Conservation (phyloP, 192 early-diverging fungal genomes). For the Spizellomyces sp. region DNA sequence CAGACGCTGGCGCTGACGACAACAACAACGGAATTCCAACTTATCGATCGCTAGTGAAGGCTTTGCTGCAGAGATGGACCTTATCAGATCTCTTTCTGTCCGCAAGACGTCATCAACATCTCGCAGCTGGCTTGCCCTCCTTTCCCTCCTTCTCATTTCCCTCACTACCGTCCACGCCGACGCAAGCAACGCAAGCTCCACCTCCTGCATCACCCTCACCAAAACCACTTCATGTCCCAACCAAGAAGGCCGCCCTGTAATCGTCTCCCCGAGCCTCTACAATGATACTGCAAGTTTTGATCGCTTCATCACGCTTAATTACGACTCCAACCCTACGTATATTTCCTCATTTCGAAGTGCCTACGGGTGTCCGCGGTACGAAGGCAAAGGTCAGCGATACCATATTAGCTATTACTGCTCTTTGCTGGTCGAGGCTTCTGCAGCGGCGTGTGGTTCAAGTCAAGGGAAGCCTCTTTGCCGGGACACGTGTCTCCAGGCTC, state of each 20-base stretch:
- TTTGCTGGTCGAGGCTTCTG: conserved; percentile 18
- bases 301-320: conserved; percentile 26
- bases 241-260: conserved; percentile 16
- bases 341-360: conserved; percentile 19
- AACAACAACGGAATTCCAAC: too few relatives aligned
- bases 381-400: conserved; percentile 33
- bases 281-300: conserved; percentile 32
- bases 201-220: conserved; percentile 18
- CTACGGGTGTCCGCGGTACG: conserved; percentile 29
- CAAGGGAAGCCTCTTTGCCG: conserved; percentile 2
- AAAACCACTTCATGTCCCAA: conserved; percentile 20
- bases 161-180: not conserved
- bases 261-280: conserved; percentile 21
- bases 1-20: too few relatives aligned
- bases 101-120: not conserved
- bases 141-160: not conserved
- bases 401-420: conserved; percentile 35
- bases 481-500: conserved; percentile 8
- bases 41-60: too few relatives aligned
- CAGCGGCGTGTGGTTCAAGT: not conserved
- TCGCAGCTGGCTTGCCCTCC: not conserved
- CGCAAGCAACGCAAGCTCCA: not conserved
- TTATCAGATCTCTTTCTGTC: too few relatives aligned
- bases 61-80: too few relatives aligned
- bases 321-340: conserved; percentile 29